Conservation (phyloP, 306 rosid genomes). For the Medicago ruthenica region DNA sequence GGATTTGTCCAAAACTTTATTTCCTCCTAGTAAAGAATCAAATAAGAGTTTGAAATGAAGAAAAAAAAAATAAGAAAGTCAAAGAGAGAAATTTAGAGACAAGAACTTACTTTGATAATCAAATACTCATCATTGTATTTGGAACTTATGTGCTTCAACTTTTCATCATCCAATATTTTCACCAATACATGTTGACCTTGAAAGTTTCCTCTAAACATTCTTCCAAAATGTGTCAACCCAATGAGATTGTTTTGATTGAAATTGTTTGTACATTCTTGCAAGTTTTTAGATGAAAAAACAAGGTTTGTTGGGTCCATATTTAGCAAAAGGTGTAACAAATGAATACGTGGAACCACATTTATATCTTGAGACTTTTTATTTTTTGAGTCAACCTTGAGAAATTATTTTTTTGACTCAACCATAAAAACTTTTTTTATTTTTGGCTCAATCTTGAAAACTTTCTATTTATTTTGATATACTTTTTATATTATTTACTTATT, state of each 20-base stretch:
- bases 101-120: conserved; percentile 47
- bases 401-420: no score
- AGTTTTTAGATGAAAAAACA: conserved; percentile 49
- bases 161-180: conserved; percentile 59
- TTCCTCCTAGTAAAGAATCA: conserved; percentile 55
- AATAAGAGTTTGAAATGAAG: neutral
- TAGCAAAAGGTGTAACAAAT: conserved; percentile 19
- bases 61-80: neutral
- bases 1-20: conserved; percentile 56
- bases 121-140: conserved; percentile 46
- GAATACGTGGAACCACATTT: conserved; percentile 17
- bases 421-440: no score
- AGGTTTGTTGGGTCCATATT: conserved; percentile 49
- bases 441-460: no score
- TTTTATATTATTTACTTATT: no score
- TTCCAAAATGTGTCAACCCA: conserved; percentile 57
- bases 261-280: conserved; percentile 53
- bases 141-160: conserved; percentile 34
- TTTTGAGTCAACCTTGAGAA: no score
- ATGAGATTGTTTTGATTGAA: conserved; percentile 56
- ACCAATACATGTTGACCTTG: conserved; percentile 51
- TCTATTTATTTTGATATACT: no score
- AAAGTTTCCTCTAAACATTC: conserved; percentile 57
- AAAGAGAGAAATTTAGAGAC: neutral
- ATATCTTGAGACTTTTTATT: neutral